Base-by-base conservation (phyloP, 1,284 basidiomycete species). In the Ceratobasidium sp. region DNA sequence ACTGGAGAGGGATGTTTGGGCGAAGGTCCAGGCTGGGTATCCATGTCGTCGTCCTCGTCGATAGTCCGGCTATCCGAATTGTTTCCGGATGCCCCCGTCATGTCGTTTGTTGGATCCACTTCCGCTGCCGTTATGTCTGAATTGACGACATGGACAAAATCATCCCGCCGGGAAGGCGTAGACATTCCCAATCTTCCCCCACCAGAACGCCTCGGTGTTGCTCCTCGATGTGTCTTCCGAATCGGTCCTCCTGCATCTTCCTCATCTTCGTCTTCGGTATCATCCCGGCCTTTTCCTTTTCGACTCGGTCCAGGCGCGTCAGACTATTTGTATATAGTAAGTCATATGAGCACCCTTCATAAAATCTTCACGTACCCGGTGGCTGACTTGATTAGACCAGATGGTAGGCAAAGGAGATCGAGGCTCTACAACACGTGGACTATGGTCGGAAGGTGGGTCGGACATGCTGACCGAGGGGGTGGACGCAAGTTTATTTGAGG, bases 221-320 rank as follows among this genome's bases (percentile, higher is more conserved):
- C 49, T 21, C 67, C 67, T 38, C 54, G 67, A n/a, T 43, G 54
- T 28, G 58, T 70, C 35, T 70, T 70, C 28, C 67, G 67, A 26
- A 46, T 28, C 26, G 49, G 18, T 16, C 52, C 67, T 11, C 35
- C 35, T 38, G 4, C 35, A 38, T 38, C 35, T 58, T 58, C 55
- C 5, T 58, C 67, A 16, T 70, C 67, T 2, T 70, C 67, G n/a
- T 70, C 67, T 18, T 55, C 54, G 16, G 52, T 70, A 55, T 28
- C 50, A 16, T 70, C 54, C 1, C 67, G 67, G 18, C 54, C 67
- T 70, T 70, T 70, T 7, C 54, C 55, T 59, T 49, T 70, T 5
- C 67, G 38, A 7, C 54, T 21, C 7, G 35, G 18, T 21, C 54
- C 67, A 46, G 43, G 16, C 13, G 26, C 67, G 28, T 50, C 67